Percentiles rank a stretch among this genome's conserved stretches.
phyloP scores from a whole-genome alignment of 2,329 filamentous ascomycete species.

The Fusarium abutilonis region DNA sequence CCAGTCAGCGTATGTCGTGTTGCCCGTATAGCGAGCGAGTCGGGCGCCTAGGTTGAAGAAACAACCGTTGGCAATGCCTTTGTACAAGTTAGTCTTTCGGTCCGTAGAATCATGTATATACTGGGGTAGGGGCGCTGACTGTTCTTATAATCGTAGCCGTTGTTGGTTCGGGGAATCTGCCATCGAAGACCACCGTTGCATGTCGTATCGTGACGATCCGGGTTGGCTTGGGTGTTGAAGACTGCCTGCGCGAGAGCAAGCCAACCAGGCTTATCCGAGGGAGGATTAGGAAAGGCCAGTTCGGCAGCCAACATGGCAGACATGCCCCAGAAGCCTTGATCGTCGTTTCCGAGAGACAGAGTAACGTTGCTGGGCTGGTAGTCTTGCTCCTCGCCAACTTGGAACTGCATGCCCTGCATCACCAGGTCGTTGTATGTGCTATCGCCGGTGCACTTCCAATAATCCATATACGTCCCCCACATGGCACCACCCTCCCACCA shows the following conservation, averaged over 20 bases:
- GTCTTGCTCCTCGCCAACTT: constrained; percentile 62
- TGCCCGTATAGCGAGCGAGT: constrained; percentile 74
- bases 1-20: constrained; percentile 71
- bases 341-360: constrained; percentile 67
- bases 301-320: constrained; percentile 70
- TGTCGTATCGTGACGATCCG: constrained; percentile 66
- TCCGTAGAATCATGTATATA: neutral
- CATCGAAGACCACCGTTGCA: constrained; percentile 74
- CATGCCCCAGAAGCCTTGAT: constrained; percentile 75
- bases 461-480: constrained; percentile 71
- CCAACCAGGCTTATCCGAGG: constrained; percentile 61
- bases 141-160: constrained; percentile 81
- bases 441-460: constrained; percentile 71
- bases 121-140: constrained; percentile 44
- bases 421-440: constrained; percentile 64
- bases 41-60: constrained; percentile 75
- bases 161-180: constrained; percentile 80
- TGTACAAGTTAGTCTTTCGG: neutral
- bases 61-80: constrained; percentile 66
- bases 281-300: constrained; percentile 65
- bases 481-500: constrained; percentile 74
- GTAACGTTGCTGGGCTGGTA: constrained; percentile 67
- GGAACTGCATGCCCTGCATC: constrained; percentile 62
- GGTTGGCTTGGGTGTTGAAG: constrained; percentile 66
- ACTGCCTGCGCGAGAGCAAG: constrained; percentile 69